Evolutionary conservation across 176 grass and related monocot genomes (phyloP).

Genomic region (Aegilops umbellulata): DNA sequence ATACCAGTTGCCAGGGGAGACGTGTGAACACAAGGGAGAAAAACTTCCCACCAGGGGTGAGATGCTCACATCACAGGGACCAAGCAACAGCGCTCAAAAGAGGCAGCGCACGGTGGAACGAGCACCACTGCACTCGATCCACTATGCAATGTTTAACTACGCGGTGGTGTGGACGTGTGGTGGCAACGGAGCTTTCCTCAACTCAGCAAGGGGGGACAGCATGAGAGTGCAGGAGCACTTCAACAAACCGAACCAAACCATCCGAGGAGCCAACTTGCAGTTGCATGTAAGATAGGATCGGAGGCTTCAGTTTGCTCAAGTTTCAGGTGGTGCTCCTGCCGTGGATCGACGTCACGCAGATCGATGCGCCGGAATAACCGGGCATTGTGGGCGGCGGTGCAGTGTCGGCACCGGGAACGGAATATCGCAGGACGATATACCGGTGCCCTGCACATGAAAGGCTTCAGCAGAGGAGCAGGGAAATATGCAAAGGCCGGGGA

Average conservation of each 20-base stretch:
- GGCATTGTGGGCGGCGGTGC: background rate
- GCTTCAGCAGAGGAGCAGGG: slow-evolving; percentile 10
- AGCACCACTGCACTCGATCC: slow-evolving; percentile 31
- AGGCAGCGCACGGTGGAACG: slow-evolving; percentile 20
- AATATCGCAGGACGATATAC: slow-evolving; percentile 19
- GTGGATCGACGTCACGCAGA: slow-evolving; percentile 6
- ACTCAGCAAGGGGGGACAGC: slow-evolving; percentile 32
- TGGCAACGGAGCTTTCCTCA: slow-evolving; percentile 46
- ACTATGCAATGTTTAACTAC: slow-evolving; percentile 41
- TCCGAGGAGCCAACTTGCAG: slow-evolving; percentile 31
- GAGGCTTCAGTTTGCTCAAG: background rate
- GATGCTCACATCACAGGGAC: slow-evolving; percentile 57
- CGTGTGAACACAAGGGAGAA: slow-evolving; percentile 39
- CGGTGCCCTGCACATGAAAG: slow-evolving; percentile 27
- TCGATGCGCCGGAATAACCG: slow-evolving; percentile 17
- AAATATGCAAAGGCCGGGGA: slow-evolving; percentile 34
- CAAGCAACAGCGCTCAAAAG: slow-evolving; percentile 46
- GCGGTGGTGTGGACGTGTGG: slow-evolving; percentile 3
- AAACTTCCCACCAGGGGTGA: slow-evolving; percentile 26
- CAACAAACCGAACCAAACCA: slow-evolving; percentile 24
- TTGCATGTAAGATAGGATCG: slow-evolving; percentile 27
- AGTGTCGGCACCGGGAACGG: slow-evolving; percentile 21
- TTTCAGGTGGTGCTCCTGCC: slow-evolving; percentile 14
- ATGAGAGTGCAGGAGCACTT: slow-evolving; percentile 48
- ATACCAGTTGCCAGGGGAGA: slow-evolving; percentile 2